Evolutionary conservation across 2,329 filamentous ascomycete genomes (phyloP).

Genomic region (Cylindrodendrum hubeiense): DNA sequence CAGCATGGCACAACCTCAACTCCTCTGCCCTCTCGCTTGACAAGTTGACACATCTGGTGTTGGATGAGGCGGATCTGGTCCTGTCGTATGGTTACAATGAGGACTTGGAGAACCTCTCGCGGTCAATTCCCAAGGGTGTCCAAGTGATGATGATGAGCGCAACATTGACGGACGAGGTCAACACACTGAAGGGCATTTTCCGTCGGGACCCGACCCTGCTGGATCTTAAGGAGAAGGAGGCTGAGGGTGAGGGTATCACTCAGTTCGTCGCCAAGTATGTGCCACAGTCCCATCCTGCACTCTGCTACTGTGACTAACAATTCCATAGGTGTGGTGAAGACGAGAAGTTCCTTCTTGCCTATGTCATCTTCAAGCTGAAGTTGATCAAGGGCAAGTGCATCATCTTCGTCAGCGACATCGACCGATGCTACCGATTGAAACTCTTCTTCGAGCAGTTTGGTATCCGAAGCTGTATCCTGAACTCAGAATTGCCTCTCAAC

Average conservation of each 20-base stretch:
- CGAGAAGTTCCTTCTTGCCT: slow-evolving; percentile 93
- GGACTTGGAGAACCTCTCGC: slow-evolving; percentile 84
- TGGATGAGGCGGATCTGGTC: slow-evolving; percentile 95
- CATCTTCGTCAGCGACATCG: slow-evolving; percentile 82
- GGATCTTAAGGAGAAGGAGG: slow-evolving; percentile 85
- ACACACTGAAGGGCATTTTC: slow-evolving; percentile 87
- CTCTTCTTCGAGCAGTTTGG: slow-evolving; percentile 97
- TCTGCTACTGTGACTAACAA: slow-evolving; percentile 26
- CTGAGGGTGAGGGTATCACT: slow-evolving; percentile 80
- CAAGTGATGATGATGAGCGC: slow-evolving; percentile 96
- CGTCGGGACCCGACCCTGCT: slow-evolving; percentile 84
- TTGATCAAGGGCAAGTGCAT: slow-evolving; percentile 91
- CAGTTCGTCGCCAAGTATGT: slow-evolving; percentile 87
- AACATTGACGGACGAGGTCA: slow-evolving; percentile 88
- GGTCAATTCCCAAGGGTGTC: slow-evolving; percentile 83
- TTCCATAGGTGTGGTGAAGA: slow-evolving; percentile 83
- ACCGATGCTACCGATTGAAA: slow-evolving; percentile 90
- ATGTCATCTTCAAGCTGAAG: slow-evolving; percentile 95
- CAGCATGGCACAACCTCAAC: slow-evolving; percentile 82
- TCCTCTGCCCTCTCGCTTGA: slow-evolving; percentile 73
- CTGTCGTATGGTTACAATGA: slow-evolving; percentile 95
- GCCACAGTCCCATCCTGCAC: not conserved
- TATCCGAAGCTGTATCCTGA: slow-evolving; percentile 91
- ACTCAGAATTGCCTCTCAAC: slow-evolving; percentile 94
- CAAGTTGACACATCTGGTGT: slow-evolving; percentile 80